phyloP scores from a whole-genome alignment of 345 rosid genomes.

The Reutealis trisperma region DNA sequence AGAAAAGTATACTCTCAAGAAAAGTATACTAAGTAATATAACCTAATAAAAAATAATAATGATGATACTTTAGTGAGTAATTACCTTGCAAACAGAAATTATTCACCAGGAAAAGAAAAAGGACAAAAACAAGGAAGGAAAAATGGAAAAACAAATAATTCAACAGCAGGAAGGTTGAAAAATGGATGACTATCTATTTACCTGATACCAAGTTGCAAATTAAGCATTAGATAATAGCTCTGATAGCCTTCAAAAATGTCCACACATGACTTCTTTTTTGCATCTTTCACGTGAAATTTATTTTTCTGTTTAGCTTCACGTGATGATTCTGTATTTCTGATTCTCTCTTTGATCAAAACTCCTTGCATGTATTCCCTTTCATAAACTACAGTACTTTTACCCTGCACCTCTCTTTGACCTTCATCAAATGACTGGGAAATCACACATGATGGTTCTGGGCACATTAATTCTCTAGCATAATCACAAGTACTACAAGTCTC shows the following conservation, averaged over 20 bases:
- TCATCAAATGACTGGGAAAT: slow-evolving; percentile 39
- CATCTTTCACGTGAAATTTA: slow-evolving; percentile 47
- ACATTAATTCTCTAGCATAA: slow-evolving; percentile 38
- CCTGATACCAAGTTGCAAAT: slow-evolving; percentile 98
- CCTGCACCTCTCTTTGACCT: slow-evolving; percentile 47
- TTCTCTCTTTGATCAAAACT: slow-evolving; percentile 65
- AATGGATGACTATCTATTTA: slow-evolving; percentile 30
- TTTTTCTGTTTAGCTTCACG: slow-evolving; percentile 46
- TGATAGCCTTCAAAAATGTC: slow-evolving; percentile 46
- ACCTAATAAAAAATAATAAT: neutral
- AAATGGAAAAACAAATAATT: neutral
- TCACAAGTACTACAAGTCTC: slow-evolving; percentile 38
- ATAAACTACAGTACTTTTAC: slow-evolving; percentile 42
- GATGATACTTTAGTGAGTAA: neutral
- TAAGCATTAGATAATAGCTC: slow-evolving; percentile 74
- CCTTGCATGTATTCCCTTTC: slow-evolving; percentile 97
- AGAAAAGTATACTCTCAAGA: neutral
- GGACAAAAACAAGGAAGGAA: neutral
- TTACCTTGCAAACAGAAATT: slow-evolving; percentile 3
- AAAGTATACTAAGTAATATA: neutral
- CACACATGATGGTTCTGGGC: slow-evolving; percentile 38
- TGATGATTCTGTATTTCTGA: slow-evolving; percentile 36
- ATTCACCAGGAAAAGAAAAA: neutral
- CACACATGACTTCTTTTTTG: slow-evolving; percentile 42
- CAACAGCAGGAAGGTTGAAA: neutral